These are phyloP conservation scores for Aspergillus clavatus DNA, from an alignment of 2,329 filamentous ascomycete species.

Conservation along the genomic window DNA sequence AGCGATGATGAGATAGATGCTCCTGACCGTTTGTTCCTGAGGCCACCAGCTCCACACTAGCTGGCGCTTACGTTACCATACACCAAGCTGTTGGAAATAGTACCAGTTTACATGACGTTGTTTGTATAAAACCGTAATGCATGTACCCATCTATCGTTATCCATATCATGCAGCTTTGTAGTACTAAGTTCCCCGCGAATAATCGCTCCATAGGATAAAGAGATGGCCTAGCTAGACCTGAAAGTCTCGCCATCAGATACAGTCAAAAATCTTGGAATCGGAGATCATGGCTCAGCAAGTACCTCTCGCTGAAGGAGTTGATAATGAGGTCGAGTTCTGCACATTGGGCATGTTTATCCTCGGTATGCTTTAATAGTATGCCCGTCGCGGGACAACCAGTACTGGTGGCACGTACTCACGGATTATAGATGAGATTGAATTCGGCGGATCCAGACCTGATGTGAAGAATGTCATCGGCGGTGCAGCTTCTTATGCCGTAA, in stretches of 20 bases:
- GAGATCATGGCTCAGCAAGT: slow-evolving; percentile 1
- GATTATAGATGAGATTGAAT: slow-evolving; percentile 86
- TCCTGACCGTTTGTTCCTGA: slow-evolving; percentile 21
- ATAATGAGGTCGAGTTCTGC: slow-evolving; percentile 49
- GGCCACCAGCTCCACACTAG: slow-evolving; percentile 12
- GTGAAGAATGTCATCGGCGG: slow-evolving; percentile 79
- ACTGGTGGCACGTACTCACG: slow-evolving; percentile 11
- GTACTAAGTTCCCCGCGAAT: not conserved
- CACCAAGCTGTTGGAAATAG: not conserved
- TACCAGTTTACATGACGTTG: slow-evolving; percentile 15
- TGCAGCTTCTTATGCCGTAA: slow-evolving; percentile 76
- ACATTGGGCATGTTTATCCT: slow-evolving; percentile 62
- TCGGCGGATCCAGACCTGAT: slow-evolving; percentile 62
- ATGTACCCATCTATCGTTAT: not conserved
- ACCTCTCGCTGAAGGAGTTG: not conserved
- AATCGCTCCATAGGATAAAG: slow-evolving; percentile 4
- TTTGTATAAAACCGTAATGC: slow-evolving; percentile 12
- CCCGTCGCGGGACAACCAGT: not conserved
- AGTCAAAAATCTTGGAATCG: too few species aligned
- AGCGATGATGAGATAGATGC: slow-evolving; percentile 11
- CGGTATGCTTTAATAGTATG: slow-evolving; percentile 38
- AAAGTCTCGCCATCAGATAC: too few species aligned
- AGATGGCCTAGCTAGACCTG: too few species aligned
- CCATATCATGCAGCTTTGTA: not conserved
- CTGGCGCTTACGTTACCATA: slow-evolving; percentile 22